Evolutionary conservation across 352 stramenopile species (phyloP).

Genomic region (Peronosclerospora sorghi): DNA sequence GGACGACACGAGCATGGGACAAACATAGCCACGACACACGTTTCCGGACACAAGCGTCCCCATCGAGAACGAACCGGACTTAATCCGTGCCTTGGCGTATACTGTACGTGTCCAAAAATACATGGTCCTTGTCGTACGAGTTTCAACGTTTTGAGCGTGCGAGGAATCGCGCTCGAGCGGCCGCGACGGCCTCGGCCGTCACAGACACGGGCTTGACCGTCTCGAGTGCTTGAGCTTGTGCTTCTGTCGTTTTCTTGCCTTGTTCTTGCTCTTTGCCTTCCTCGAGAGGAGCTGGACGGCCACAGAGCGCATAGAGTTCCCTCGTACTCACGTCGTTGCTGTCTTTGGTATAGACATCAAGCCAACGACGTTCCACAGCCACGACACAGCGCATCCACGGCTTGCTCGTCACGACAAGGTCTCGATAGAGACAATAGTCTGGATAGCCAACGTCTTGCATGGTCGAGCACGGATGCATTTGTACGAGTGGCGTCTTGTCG

Average conservation of each 20-base stretch:
- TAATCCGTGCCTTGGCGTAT: no score
- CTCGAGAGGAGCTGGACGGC: slow-evolving; percentile 12
- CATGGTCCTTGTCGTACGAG: neutral
- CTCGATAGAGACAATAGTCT: slow-evolving; percentile 52
- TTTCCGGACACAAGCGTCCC: no score
- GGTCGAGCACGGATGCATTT: slow-evolving; percentile 56
- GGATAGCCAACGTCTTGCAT: slow-evolving; percentile 37
- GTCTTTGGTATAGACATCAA: slow-evolving; percentile 28
- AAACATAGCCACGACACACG: no score
- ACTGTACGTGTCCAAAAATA: no score
- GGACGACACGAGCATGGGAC: no score
- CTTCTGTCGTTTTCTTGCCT: neutral
- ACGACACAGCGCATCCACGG: slow-evolving; percentile 55
- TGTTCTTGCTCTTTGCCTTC: neutral
- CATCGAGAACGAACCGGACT: no score
- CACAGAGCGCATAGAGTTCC: slow-evolving; percentile 45
- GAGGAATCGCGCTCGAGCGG: slow-evolving; percentile 35
- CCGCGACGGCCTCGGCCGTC: slow-evolving; percentile 21
- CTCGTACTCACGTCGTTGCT: slow-evolving; percentile 19
- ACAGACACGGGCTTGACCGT: slow-evolving; percentile 1
- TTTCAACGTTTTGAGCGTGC: slow-evolving; percentile 19
- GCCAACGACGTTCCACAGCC: slow-evolving; percentile 38
- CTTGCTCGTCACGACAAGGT: slow-evolving; percentile 63
- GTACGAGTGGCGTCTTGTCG: slow-evolving; percentile 32
- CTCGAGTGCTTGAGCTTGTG: neutral